Conservation (phyloP, 768 basidiomycete genomes). For the Serendipita sp. region DNA sequence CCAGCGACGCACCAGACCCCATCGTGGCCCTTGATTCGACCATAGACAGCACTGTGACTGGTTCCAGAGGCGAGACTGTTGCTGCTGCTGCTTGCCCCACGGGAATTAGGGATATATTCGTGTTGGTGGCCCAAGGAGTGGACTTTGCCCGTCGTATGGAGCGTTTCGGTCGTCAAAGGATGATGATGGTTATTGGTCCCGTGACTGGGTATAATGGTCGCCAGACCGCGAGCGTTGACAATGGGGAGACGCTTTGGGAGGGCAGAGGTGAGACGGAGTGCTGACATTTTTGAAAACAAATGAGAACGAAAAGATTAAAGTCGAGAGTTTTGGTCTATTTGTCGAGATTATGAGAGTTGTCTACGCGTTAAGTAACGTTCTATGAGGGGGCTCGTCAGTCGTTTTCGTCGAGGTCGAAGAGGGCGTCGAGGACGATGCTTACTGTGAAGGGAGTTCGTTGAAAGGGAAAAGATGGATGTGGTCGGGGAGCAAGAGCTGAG, state of each 20-base stretch:
- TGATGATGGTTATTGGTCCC: background rate
- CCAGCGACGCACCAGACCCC: constrained; percentile 2
- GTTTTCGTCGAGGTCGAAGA: too few species aligned
- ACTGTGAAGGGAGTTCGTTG: too few species aligned
- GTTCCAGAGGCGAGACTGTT: background rate
- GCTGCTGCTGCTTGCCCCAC: background rate
- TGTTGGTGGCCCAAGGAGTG: background rate
- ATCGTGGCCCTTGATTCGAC: background rate
- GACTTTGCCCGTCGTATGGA: background rate
- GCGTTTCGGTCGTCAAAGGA: background rate
- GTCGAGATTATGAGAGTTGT: too few species aligned
- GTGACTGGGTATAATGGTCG: too few species aligned
- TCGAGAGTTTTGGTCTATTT: too few species aligned
- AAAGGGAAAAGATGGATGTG: too few species aligned
- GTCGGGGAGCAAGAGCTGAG: too few species aligned
- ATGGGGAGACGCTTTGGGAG: background rate
- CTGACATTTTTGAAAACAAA: background rate
- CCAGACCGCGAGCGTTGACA: background rate
- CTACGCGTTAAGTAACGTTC: too few species aligned
- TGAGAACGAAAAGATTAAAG: too few species aligned
- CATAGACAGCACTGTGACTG: background rate
- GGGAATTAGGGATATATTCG: background rate
- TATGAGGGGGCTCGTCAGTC: too few species aligned
- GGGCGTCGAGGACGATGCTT: too few species aligned
- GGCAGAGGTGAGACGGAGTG: background rate